Evolutionary conservation across 2,329 filamentous ascomycete genomes (phyloP).

Genomic region (Lojkania enalia): DNA sequence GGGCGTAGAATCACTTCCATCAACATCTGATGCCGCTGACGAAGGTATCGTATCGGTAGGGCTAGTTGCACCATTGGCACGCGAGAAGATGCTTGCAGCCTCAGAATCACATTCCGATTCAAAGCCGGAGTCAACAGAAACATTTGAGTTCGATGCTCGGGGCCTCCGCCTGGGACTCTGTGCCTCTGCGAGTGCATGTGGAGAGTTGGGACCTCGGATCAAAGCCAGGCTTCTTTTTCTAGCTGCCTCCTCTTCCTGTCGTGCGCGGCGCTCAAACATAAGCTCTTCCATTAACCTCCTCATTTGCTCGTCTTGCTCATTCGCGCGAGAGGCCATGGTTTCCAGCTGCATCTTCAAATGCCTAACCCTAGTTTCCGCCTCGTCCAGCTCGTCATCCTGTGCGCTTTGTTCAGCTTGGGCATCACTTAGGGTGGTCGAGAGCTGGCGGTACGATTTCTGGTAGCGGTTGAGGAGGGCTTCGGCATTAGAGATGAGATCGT

Average conservation of each 20-base stretch:
- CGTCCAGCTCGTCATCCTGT: slow-evolving; percentile 64
- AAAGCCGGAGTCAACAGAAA: slow-evolving; percentile 60
- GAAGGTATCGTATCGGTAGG: slow-evolving; percentile 38
- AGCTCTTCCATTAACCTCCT: slow-evolving; percentile 39
- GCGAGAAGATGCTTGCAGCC: slow-evolving; percentile 45
- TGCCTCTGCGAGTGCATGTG: neutral
- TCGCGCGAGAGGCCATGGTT: slow-evolving; percentile 59
- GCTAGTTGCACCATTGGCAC: slow-evolving; percentile 45
- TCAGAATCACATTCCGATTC: slow-evolving; percentile 61
- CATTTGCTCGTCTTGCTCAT: slow-evolving; percentile 61
- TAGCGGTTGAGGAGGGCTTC: slow-evolving; percentile 58
- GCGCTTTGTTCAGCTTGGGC: slow-evolving; percentile 59
- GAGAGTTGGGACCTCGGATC: slow-evolving; percentile 24
- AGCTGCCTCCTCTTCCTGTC: slow-evolving; percentile 41
- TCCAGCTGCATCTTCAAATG: slow-evolving; percentile 65
- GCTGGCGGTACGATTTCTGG: slow-evolving; percentile 58
- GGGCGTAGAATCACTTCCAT: slow-evolving; percentile 32
- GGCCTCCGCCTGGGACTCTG: slow-evolving; percentile 30
- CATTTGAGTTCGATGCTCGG: slow-evolving; percentile 39
- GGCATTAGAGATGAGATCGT: slow-evolving; percentile 60
- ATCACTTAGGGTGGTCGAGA: slow-evolving; percentile 50
- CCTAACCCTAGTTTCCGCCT: slow-evolving; percentile 59
- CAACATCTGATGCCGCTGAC: slow-evolving; percentile 39
- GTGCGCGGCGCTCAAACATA: slow-evolving; percentile 35
- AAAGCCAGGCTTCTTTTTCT: slow-evolving; percentile 36